Evolutionary conservation across 2,329 filamentous ascomycete genomes (phyloP).

Genomic region (Scytalidium sp.): DNA sequence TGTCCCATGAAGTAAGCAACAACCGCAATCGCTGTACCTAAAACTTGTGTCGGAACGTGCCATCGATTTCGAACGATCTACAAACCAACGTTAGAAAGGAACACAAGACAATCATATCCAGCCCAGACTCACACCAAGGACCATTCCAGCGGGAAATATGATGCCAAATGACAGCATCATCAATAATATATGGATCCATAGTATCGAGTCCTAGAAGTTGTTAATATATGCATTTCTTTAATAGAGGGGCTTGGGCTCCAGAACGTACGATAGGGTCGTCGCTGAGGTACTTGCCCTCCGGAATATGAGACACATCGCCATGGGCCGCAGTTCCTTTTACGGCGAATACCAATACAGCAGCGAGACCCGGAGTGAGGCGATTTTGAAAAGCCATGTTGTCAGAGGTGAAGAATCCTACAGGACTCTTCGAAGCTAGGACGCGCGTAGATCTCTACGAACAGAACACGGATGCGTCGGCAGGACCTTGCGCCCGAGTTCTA

Average conservation of each 20-base stretch:
- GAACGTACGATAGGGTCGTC: constrained; percentile 66
- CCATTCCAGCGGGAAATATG: constrained; percentile 93
- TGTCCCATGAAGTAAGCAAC: constrained; percentile 91
- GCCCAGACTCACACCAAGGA: constrained; percentile 69
- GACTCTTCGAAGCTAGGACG: not conserved
- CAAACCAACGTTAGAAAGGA: constrained; percentile 9
- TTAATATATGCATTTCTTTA: constrained; percentile 28
- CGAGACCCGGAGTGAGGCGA: not conserved
- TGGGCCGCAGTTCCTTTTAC: constrained; percentile 19
- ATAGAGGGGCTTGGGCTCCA: not conserved
- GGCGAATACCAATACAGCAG: constrained; percentile 7
- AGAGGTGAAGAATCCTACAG: not conserved
- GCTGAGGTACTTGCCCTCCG: constrained; percentile 68
- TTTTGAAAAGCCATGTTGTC: constrained; percentile 3
- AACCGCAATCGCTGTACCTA: constrained; percentile 72
- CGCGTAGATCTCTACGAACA: not conserved
- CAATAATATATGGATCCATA: constrained; percentile 93
- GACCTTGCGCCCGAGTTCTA: not conserved
- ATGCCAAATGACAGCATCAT: constrained; percentile 87
- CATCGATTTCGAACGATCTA: constrained; percentile 87
- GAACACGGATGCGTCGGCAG: not conserved
- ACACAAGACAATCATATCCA: not conserved
- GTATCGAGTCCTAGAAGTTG: constrained; percentile 61
- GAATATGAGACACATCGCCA: constrained; percentile 54
- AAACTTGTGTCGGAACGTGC: constrained; percentile 86